Conservation (phyloP, 805 yeast genomes). For the Ogataea methylovora region DNA sequence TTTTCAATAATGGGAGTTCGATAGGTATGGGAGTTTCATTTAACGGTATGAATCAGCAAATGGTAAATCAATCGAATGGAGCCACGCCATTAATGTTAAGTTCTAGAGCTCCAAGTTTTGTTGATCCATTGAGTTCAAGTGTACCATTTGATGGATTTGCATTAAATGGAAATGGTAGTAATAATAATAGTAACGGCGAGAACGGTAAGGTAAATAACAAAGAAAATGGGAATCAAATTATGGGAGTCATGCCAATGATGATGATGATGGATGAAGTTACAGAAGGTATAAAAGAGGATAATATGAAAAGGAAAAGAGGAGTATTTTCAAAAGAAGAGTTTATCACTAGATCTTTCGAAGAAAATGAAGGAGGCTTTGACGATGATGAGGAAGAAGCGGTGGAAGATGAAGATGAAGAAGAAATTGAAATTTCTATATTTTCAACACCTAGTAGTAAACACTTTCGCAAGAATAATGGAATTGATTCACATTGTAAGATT, state of each 20-base stretch:
- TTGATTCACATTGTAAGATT: conserved; percentile 8
- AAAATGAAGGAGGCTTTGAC: not conserved
- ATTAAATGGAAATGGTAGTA: not conserved
- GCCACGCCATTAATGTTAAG: not conserved
- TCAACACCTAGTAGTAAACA: not conserved
- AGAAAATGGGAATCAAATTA: not conserved
- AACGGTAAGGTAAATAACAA: not conserved
- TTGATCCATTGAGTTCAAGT: conserved; percentile 1
- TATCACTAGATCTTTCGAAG: conserved; percentile 4
- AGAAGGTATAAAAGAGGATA: not conserved
- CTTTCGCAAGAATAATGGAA: no score
- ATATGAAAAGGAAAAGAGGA: conserved; percentile 2
- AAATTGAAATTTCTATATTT: not conserved
- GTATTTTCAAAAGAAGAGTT: conserved; percentile 1
- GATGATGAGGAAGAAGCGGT: not conserved
- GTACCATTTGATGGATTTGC: not conserved
- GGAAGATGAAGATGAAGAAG: not conserved
- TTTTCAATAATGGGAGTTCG: conserved; percentile 4
- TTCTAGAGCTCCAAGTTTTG: conserved; percentile 1
- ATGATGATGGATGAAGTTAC: not conserved
- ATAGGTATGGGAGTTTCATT: no score
- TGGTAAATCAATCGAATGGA: no score
- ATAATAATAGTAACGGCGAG: not conserved
- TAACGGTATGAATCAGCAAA: no score
- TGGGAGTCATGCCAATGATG: not conserved